These are phyloP conservation scores for Aspergillus wentii DNA, from an alignment of 495 filamentous ascomycete species.

Conservation along the genomic window DNA sequence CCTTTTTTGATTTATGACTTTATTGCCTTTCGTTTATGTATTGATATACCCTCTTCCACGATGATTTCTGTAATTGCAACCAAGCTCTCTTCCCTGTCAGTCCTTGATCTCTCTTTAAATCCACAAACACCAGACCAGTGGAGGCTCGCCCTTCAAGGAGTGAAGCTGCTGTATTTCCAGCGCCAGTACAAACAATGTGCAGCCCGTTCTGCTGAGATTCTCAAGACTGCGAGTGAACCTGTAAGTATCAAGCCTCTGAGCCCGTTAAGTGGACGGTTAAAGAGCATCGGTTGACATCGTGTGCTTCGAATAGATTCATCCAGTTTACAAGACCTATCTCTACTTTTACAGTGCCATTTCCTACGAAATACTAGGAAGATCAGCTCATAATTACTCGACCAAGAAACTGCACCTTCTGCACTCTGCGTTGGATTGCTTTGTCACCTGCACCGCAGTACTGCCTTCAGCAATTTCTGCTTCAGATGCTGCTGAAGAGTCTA, in stretches of 20 bases:
- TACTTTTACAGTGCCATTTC: conserved; percentile 42
- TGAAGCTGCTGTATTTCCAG: conserved; percentile 34
- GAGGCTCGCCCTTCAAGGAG: conserved; percentile 21
- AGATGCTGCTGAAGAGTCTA: not conserved
- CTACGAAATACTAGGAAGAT: conserved; percentile 36
- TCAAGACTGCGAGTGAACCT: conserved; percentile 16
- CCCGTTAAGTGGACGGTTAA: not conserved
- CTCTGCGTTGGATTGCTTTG: conserved; percentile 25
- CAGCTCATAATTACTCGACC: conserved; percentile 36
- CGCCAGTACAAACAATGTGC: conserved; percentile 44
- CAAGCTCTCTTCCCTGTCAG: not conserved
- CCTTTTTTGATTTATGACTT: too few relatives aligned
- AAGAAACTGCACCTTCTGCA: conserved; percentile 33
- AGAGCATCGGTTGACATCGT: conserved; percentile 1
- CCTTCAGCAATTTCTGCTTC: conserved; percentile 6
- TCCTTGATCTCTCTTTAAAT: conserved; percentile 10
- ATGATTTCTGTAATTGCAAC: not conserved
- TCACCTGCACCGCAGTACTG: conserved; percentile 17
- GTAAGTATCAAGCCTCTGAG: conserved; percentile 16
- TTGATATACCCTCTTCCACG: not conserved
- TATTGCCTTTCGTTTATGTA: too few relatives aligned
- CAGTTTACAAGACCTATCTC: conserved; percentile 34
- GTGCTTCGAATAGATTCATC: conserved; percentile 32
- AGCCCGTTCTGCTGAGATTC: conserved; percentile 25
- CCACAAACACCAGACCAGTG: conserved; percentile 25